A percentile compares a stretch with the other conserved stretches of the same genome.
These are phyloP conservation scores for Ophiobolus disseminans DNA, from an alignment of 2,329 filamentous ascomycete genomes.

Conservation along the genomic window DNA sequence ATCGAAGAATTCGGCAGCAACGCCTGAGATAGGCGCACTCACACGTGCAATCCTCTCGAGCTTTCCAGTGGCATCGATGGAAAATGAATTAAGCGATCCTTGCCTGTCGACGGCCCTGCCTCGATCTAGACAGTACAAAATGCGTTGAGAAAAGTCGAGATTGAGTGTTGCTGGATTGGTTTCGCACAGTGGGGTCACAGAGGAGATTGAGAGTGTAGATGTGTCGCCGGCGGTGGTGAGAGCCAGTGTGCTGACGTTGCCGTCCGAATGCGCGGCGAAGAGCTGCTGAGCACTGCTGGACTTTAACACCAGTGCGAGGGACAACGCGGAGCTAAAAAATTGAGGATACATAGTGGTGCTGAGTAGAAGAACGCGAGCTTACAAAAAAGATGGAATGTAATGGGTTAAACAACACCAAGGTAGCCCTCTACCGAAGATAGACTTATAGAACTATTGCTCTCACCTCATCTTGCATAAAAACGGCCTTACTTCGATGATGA, in stretches of 20 bases:
- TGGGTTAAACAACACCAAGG: not conserved
- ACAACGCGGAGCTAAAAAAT: not conserved
- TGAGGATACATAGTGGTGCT: slow-evolving; percentile 1
- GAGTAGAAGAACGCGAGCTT: not conserved
- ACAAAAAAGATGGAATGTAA: not conserved
- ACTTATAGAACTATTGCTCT: not conserved
- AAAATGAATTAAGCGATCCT: slow-evolving; percentile 19
- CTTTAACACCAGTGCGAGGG: not conserved
- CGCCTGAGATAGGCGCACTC: slow-evolving; percentile 20
- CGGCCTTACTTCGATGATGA: slow-evolving; percentile 1
- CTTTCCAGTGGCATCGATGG: slow-evolving; percentile 6
- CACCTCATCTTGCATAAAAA: not conserved
- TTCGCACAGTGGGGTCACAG: slow-evolving; percentile 11
- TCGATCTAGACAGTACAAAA: slow-evolving; percentile 24
- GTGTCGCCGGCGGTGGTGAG: slow-evolving; percentile 1
- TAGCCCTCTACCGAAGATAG: not conserved
- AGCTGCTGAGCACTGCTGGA: slow-evolving; percentile 10
- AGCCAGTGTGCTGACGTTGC: slow-evolving; percentile 17
- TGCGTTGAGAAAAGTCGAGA: slow-evolving; percentile 13
- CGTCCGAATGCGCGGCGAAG: slow-evolving; percentile 21
- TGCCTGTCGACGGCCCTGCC: slow-evolving; percentile 9
- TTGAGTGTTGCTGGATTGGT: slow-evolving; percentile 18
- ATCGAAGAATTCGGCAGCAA: slow-evolving; percentile 14
- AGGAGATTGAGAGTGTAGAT: slow-evolving; percentile 14
- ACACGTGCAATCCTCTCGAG: slow-evolving; percentile 13